Percentiles rank a stretch among this genome's conserved stretches.
phyloP scores from a whole-genome alignment of 139 green algal genomes.

The Chlorella sorokiniana region DNA sequence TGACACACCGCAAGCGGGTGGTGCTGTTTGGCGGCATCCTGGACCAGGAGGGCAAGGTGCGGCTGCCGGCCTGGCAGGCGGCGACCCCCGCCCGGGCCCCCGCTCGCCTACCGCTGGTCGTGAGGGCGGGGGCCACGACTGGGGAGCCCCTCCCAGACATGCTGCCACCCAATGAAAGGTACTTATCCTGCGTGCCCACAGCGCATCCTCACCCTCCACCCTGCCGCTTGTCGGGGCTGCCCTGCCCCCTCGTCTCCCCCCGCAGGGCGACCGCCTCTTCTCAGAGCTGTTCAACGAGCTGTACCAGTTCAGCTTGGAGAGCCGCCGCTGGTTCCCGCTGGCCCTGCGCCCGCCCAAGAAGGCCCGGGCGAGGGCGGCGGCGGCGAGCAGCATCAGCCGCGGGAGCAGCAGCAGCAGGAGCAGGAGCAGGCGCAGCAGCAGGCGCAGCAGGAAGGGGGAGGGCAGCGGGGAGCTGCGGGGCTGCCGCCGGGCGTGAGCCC shows the following conservation, averaged over 20 bases:
- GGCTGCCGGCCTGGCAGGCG: background rate
- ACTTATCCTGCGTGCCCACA: background rate
- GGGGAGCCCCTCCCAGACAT: background rate
- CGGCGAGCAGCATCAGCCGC: background rate
- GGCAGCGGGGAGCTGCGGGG: constrained; percentile 9
- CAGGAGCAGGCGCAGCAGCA: background rate
- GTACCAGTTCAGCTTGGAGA: constrained; percentile 83
- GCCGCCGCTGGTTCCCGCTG: constrained; percentile 77
- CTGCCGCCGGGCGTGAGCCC: constrained; percentile 10
- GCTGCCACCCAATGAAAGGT: background rate
- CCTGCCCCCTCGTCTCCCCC: background rate
- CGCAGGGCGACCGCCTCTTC: constrained; percentile 69
- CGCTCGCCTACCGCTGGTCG: background rate
- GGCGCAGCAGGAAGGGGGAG: constrained; percentile 26
- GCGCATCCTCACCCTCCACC: background rate
- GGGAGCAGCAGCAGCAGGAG: constrained; percentile 6
- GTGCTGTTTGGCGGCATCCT: constrained; percentile 94
- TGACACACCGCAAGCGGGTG: constrained; percentile 69
- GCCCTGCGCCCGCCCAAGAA: constrained; percentile 50
- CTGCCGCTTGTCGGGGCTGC: background rate
- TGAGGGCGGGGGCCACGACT: too few species aligned
- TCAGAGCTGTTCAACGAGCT: constrained; percentile 86
- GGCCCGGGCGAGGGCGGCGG: constrained; percentile 6
- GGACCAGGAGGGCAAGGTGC: constrained; percentile 80
- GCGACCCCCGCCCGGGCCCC: background rate